Base-by-base conservation (phyloP, 148 eudicot genomes). In the Hydrangea macrophylla region DNA sequence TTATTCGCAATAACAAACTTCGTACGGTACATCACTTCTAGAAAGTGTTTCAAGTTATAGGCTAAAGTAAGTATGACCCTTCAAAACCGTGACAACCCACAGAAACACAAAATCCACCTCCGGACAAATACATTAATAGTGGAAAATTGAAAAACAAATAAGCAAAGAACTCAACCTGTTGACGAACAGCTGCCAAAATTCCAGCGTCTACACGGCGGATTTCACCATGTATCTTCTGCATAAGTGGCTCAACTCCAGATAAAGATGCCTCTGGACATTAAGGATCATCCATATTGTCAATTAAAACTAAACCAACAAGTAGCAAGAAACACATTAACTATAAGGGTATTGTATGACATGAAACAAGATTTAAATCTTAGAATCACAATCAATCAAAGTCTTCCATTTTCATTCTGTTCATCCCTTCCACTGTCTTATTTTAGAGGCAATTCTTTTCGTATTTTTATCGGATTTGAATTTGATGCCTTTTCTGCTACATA, bases 191-290 rank as follows among this genome's bases (percentile, higher is more conserved):
- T 45, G 96, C 75, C 57, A 94, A 78, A 66, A 94, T 94, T 60
- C 89, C 92, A 65, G 86, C 96, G 89, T 94, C 99, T 37, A 94
- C 97, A 28, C 86, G 86, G 48, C 96, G 83, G 59, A 94, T 87
- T 79, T 94, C 99, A 68, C 83, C 76, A 28, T 89, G 99, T 80
- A 94, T 84, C 71, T 89, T 90, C 79, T 90, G 97, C 97, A 94
- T 91, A 55, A 94, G 90, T 59, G 99, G 99, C 74, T 94, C 99
- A 70, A 94, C 93, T 15, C 99, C 96, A 62, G 99, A 85, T 58
- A 94, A 77, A 37, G 99, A 94, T 26, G 92, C 97, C 87, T 94
- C 99, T 94, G 90, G 70, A 71, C 28, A 65, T 64, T 33, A 24
- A 75, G 25, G 67, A 75, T 55, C 60, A 51, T 35, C n/a, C 9